Percentiles rank a stretch among this genome's conserved stretches.
These are phyloP conservation scores for Dichotomocladium elegans DNA, from an alignment of 371 early-diverging fungal genomes.

Conservation along the genomic window DNA sequence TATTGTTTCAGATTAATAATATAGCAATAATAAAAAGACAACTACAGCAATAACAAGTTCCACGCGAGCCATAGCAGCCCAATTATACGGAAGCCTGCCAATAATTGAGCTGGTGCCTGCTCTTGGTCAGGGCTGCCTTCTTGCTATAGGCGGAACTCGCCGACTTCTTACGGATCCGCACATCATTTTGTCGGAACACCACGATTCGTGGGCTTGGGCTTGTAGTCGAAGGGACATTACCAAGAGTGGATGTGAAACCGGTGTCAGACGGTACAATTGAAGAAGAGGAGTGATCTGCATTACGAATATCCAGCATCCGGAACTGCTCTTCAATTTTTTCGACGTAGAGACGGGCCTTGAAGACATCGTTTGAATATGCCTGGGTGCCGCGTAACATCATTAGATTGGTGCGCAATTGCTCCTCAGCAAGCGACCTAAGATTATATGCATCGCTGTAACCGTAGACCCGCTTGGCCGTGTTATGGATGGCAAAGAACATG, in stretches of 20 bases:
- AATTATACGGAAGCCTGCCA: too few species aligned
- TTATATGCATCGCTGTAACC: neutral
- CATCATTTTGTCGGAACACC: conserved; percentile 9
- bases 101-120: too few species aligned
- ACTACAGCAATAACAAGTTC: too few species aligned
- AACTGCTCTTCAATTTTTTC: conserved; percentile 39
- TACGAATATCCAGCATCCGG: neutral
- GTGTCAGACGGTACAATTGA: neutral
- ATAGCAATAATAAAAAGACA: too few species aligned
- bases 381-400: conserved; percentile 32
- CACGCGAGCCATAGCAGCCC: too few species aligned
- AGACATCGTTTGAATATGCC: conserved; percentile 40
- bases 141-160: too few species aligned
- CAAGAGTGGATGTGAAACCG: neutral
- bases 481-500: conserved; percentile 49
- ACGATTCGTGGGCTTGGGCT: neutral
- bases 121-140: too few species aligned
- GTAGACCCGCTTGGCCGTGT: conserved; percentile 29
- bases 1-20: too few species aligned
- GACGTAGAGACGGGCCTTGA: conserved; percentile 40
- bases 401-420: conserved; percentile 34
- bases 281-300: neutral
- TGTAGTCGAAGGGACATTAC: neutral
- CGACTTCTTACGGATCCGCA: too few species aligned
- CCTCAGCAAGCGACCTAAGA: conserved; percentile 14